A percentile compares a stretch with the other conserved stretches of the same genome.
These are phyloP conservation scores for Domatiomyces globalis DNA, from an alignment of 2,329 filamentous ascomycete species.

Conservation along the genomic window DNA sequence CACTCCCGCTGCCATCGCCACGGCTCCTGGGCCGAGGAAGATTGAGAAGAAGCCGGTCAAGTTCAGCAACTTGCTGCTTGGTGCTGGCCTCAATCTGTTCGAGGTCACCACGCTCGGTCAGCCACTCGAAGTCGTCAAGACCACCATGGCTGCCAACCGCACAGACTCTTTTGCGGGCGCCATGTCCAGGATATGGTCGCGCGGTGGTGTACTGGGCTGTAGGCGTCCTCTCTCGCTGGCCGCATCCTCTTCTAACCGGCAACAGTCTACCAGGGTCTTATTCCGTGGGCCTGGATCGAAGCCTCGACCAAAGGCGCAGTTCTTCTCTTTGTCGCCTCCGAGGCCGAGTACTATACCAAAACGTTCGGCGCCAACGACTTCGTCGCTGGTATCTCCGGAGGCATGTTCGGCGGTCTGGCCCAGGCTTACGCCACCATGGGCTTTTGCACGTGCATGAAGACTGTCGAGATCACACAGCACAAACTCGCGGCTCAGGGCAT, in stretches of 20 bases:
- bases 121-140: conserved; percentile 98
- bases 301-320: conserved; percentile 98
- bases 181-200: conserved; percentile 76
- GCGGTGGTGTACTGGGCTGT: conserved; percentile 91
- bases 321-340: conserved; percentile 95
- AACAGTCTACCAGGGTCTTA: conserved; percentile 95
- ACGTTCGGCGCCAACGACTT: conserved; percentile 74
- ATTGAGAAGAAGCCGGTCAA: conserved; percentile 99
- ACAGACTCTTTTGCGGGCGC: conserved; percentile 71
- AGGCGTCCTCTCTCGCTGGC: conserved; percentile 32
- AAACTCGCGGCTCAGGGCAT: conserved; percentile 74
- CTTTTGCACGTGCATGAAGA: conserved; percentile 99
- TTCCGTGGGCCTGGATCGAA: conserved; percentile 99
- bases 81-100: conserved; percentile 89
- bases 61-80: conserved; percentile 96
- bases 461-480: conserved; percentile 97
- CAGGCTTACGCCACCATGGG: conserved; percentile 99
- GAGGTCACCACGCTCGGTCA: conserved; percentile 63
- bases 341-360: conserved; percentile 91
- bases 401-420: conserved; percentile 85
- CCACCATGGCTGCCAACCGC: conserved; percentile 97
- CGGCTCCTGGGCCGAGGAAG: conserved; percentile 23
- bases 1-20: conserved; percentile 25
- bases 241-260: not conserved
- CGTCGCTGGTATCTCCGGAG: conserved; percentile 72